Evolutionary conservation across 108 stramenopile genomes (phyloP), one percentile per base, ranked within the genome.

Genomic region (Stephanodiscus minutulus): DNA sequence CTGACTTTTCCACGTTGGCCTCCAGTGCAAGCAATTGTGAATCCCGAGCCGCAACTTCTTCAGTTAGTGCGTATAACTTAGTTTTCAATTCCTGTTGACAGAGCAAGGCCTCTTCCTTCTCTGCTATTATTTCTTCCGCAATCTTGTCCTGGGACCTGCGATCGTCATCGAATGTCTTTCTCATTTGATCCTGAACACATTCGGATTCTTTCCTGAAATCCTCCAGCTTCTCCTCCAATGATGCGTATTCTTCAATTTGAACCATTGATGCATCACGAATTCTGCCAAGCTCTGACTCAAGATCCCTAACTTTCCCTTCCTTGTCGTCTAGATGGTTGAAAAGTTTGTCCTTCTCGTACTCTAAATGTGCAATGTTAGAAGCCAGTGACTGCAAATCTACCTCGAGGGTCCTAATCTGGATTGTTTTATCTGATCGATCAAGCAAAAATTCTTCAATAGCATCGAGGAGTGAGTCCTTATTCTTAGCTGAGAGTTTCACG

Each of bases 391-490:
- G 53, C 15, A 72, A 22, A 55, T 79, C 77, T 27, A 67, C 52
- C 21, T 35, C 44, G 2, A 72, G 57, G 8, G 77, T 79, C 3
- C 53, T 57, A 22, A 72, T 48, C 44, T 72, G 41, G 33, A 65
- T 61, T 1, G 53, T 58, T 35, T 50, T 37, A 20, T 70, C 66
- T 25, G 70, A 65, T 50, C 54, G 22, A 49, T 79, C 77, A 13
- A 79, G 24, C 28, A 47, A 41, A 10, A 72, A 20, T 31, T 72
- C 66, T 1, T 79, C 77, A 17, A 79, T 57, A 43, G 55, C 63
- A 48, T 79, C 77, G 1, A 76, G 9, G 39, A 64, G 62, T 7
- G 52, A 27, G 7, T 55, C 75, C 54, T 76, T 68, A 11, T 69
- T 67, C 13, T 21, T 31, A 3, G 56, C 75, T 20, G 50, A 44